phyloP scores from a whole-genome alignment of 2,329 filamentous ascomycete species.

The Aureobasidium melanogenum region DNA sequence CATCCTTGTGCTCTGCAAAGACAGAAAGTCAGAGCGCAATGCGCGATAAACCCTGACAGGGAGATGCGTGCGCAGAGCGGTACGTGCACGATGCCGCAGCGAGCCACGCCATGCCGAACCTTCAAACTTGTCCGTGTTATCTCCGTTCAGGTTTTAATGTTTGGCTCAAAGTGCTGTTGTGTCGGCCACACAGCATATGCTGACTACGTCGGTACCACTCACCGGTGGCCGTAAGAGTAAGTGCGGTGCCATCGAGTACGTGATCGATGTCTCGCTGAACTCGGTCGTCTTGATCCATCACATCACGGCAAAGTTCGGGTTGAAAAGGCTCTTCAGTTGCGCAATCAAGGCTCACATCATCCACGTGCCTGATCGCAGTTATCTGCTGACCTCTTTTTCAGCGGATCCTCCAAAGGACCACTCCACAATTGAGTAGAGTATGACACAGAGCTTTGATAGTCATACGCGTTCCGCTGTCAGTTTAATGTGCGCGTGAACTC shows the following conservation, averaged over 20 bases:
- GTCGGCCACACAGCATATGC: neutral
- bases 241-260: neutral
- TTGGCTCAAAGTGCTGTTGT: neutral
- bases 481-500: neutral
- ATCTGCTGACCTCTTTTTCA: neutral
- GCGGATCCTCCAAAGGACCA: neutral
- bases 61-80: neutral
- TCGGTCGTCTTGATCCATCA: neutral
- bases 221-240: neutral
- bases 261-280: neutral
- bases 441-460: neutral
- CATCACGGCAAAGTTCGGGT: neutral
- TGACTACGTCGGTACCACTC: neutral
- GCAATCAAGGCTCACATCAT: neutral
- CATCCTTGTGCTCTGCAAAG: neutral
- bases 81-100: neutral
- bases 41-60: constrained; percentile 2
- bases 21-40: neutral
- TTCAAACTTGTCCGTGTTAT: neutral
- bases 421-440: neutral
- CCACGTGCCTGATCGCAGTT: neutral
- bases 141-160: neutral
- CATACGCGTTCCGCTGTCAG: neutral
- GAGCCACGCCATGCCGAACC: neutral
- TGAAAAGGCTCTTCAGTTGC: neutral